Base-by-base conservation (phyloP, 2,329 filamentous ascomycete genomes). In the Nannizzia gypsea region DNA sequence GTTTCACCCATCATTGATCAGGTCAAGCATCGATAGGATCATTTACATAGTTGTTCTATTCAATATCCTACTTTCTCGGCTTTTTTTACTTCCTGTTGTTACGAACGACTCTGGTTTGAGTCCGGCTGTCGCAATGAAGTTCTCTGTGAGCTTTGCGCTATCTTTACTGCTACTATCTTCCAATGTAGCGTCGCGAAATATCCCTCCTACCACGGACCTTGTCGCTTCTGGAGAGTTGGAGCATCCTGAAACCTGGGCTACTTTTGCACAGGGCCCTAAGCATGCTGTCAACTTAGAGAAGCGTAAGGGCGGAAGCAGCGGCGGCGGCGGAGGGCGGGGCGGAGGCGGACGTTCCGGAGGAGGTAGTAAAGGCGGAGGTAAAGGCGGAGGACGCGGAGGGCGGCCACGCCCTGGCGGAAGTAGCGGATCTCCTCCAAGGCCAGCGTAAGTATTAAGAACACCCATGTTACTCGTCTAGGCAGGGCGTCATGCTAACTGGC, bases 251-350 rank as follows among this genome's bases (percentile, higher is more conserved):
- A 38, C 60, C 59, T 28, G 24, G 8, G 11, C 55, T 40, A 44
- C 59, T 17, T 24, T 36, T n/a, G 46, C 56, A 22, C 58, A 63
- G 1, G 55, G 61, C 3, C 56, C 59, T 8, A 63, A 69, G 36
- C 4, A 46, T 64, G 4, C 26, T n/a, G n/a, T 58, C 38, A 68
- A 70, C 28, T 64, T 80, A 28, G 73, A 76, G 60, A 81, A 80
- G 66, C 74, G 79, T 59, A 78, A 77, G 66, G 74, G 77, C 64
- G 78, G 78, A 24, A 73, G 75, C 5, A 59, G 67, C 17, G 63
- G 70, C 31, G 67, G 68, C 24, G 60, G 70, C 31, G 65, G 69
- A 3, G 66, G 63, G 20, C 58, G 61, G 2, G 58, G 63, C 31
- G 52, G 59, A 20, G 61, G 65, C 54, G 63, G 69, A n/a, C 61